Conservation (phyloP, 2,329 filamentous ascomycete species). For the Aureobasidium pullulans region DNA sequence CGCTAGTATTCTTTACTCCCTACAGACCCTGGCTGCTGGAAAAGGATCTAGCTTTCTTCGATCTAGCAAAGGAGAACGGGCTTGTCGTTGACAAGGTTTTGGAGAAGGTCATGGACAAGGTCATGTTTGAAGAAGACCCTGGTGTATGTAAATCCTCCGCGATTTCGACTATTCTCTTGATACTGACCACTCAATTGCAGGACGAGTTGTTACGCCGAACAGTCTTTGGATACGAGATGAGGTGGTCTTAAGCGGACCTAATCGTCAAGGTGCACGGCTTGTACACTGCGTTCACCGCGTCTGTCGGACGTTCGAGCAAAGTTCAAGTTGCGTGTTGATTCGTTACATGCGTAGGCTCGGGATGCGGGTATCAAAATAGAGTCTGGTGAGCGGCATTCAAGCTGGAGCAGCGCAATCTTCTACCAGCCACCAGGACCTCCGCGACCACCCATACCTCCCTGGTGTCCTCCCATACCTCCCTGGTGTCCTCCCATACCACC, state of each 20-base stretch:
- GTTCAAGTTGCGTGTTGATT: not conserved
- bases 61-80: constrained; percentile 61
- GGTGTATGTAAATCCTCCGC: constrained; percentile 46
- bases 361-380: not conserved
- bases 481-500: not conserved
- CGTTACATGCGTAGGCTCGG: not conserved
- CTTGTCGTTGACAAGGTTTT: constrained; percentile 73
- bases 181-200: constrained; percentile 25
- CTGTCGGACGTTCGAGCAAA: not conserved
- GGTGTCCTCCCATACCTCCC: not conserved
- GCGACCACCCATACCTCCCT: not conserved
- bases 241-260: constrained; percentile 43
- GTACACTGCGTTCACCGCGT: too few species aligned
- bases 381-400: not conserved
- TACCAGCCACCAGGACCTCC: constrained; percentile 5
- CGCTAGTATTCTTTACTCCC: constrained; percentile 88
- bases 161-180: not conserved
- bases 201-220: constrained; percentile 75
- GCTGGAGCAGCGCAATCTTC: not conserved
- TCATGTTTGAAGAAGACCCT: constrained; percentile 83
- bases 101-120: constrained; percentile 73
- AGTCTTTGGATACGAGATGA: constrained; percentile 69
- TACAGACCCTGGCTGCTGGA: constrained; percentile 86
- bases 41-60: constrained; percentile 82
- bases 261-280: not conserved